Percentiles rank a stretch among this genome's conserved stretches.
These are phyloP conservation scores for Alternaria consortialis DNA, from an alignment of 2,329 filamentous ascomycete species.

Conservation along the genomic window DNA sequence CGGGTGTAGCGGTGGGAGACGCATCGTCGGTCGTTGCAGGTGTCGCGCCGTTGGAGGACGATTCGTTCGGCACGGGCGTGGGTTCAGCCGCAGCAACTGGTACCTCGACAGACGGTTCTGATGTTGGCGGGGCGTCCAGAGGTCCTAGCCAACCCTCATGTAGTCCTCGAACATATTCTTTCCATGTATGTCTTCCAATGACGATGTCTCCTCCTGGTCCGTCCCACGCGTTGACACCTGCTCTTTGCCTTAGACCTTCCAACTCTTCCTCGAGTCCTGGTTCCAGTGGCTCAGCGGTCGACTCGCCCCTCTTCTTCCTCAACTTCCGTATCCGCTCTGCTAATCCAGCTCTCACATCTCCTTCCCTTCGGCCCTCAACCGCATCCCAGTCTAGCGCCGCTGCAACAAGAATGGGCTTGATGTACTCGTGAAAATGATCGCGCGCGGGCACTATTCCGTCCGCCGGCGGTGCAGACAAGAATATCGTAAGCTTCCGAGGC, in stretches of 20 bases:
- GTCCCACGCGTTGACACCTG: constrained; percentile 74
- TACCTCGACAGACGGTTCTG: constrained; percentile 33
- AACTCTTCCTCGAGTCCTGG: constrained; percentile 67
- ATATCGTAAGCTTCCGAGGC: constrained; percentile 85
- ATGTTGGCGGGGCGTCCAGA: constrained; percentile 66
- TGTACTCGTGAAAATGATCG: constrained; percentile 94
- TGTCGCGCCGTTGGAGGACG: constrained; percentile 20
- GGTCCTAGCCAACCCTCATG: constrained; percentile 98
- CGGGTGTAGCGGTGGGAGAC: constrained; percentile 40
- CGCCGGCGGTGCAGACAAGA: constrained; percentile 83
- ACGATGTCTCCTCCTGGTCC: constrained; percentile 85
- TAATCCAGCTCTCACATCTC: constrained; percentile 87
- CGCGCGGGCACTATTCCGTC: constrained; percentile 86
- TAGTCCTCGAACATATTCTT: constrained; percentile 91
- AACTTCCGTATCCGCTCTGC: constrained; percentile 82
- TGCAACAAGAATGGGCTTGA: constrained; percentile 90
- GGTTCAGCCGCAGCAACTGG: constrained; percentile 20
- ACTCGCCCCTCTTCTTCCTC: constrained; percentile 68
- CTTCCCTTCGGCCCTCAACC: constrained; percentile 87
- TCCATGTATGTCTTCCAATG: constrained; percentile 93
- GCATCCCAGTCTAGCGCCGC: constrained; percentile 97
- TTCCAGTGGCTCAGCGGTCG: constrained; percentile 53
- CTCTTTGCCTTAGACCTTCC: constrained; percentile 69
- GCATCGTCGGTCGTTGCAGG: constrained; percentile 44
- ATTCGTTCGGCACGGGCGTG: constrained; percentile 16